Percentiles rank a stretch among this genome's conserved stretches.
Conservation (phyloP, 2,329 filamentous ascomycete species). For the Dactylonectria estremocensis region DNA sequence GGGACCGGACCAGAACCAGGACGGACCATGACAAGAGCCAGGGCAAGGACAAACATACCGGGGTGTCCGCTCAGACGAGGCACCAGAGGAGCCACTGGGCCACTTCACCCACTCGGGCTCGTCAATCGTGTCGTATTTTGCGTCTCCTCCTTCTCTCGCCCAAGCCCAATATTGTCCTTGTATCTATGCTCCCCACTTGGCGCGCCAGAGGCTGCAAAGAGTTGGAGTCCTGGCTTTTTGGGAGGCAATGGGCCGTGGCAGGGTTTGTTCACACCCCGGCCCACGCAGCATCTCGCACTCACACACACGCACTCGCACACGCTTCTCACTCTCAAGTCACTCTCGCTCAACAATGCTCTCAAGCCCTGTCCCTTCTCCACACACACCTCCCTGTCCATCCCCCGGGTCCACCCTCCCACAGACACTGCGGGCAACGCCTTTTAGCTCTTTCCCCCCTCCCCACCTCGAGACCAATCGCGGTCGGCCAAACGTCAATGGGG, state of each 20-base stretch:
- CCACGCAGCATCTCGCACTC: constrained; percentile 18
- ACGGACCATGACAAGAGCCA: too few species aligned
- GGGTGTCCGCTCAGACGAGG: constrained; percentile 9
- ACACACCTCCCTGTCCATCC: constrained; percentile 8
- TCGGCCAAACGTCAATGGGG: constrained; percentile 32
- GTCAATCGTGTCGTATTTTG: constrained; percentile 17
- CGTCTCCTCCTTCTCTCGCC: not conserved
- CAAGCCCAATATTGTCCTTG: not conserved
- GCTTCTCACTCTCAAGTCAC: constrained; percentile 16
- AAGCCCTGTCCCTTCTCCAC: constrained; percentile 1
- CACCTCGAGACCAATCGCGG: constrained; percentile 40
- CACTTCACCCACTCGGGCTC: not conserved
- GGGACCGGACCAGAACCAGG: not conserved
- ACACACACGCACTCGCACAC: constrained; percentile 21
- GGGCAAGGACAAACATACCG: not conserved
- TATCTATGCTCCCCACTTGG: constrained; percentile 5
- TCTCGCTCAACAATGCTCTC: constrained; percentile 28
- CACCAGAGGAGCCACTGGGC: too few species aligned
- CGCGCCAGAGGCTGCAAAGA: constrained; percentile 18
- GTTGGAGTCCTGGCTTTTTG: constrained; percentile 21
- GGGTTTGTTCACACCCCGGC: constrained; percentile 24
- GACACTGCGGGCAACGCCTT: constrained; percentile 11
- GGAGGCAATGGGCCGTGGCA: constrained; percentile 12
- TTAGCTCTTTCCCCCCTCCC: constrained; percentile 23
- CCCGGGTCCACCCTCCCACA: constrained; percentile 10